Evolutionary conservation across 2,329 filamentous ascomycete genomes (phyloP), one percentile per base, ranked within the genome.

Genomic region (Claviceps sp.): DNA sequence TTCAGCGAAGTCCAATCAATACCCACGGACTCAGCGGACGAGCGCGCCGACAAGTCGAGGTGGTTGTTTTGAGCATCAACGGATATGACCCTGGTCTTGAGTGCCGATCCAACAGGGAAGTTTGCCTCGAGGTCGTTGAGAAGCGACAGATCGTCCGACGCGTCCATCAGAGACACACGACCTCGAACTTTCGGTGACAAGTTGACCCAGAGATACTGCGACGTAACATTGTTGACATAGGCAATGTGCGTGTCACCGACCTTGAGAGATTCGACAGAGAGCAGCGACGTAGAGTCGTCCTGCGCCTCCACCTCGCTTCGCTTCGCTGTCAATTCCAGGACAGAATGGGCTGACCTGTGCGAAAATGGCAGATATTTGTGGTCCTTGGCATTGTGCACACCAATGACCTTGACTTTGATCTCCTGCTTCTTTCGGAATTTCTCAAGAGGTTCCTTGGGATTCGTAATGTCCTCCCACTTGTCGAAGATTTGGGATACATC

Each of bases 401-500:
- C 91, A 38, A 97, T 74, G 39, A 96, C 78, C 61, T 83, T 85
- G 40, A 90, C 89, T 14, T 78, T 71, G 34, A 96, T 68, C 45
- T 82, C 71, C 53, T 91, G 80, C 58, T 86, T 85, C 49, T 76
- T 72, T 55, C 80, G 77, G 69, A 95, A 94, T 55, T 78, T 77
- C 52, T 62, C 59, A n/a, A 97, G 73, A 1, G 93, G 91, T 29
- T 81, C 75, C 67, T 91, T 95, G 53, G 83, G 79, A 62, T 96
- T 82, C 52, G 80, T 75, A 60, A 98, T 93, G 44, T 91, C 83
- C 46, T 94, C 85, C 84, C 86, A 96, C 11, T 75, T 76, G 64
- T 96, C 86, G 64, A 95, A 98, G 13, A 90, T 70, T 64, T 97
- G 88, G 1, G 93, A 94, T 5, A 93, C 80, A 62, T 96, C 91